A percentile compares a stretch with the other conserved stretches of the same genome.
These are phyloP conservation scores for Exophiala aquamarina DNA, from an alignment of 2,329 filamentous ascomycete genomes.

Conservation along the genomic window DNA sequence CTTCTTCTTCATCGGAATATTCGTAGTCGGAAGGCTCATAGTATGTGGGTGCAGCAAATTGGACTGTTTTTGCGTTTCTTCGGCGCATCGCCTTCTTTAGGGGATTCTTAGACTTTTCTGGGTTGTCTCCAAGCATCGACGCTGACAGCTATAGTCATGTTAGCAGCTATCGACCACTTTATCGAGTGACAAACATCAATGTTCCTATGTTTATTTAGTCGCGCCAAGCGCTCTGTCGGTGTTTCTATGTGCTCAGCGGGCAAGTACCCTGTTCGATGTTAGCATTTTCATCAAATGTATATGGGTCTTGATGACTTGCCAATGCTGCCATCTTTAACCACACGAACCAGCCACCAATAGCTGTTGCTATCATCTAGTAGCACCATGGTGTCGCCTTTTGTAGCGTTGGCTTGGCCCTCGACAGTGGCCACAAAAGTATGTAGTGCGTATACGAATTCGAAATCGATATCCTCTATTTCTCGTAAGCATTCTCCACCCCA, in stretches of 20 bases:
- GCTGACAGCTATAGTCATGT: constrained; percentile 57
- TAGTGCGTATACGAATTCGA: constrained; percentile 97
- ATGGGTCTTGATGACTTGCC: constrained; percentile 45
- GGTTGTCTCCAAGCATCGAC: constrained; percentile 69
- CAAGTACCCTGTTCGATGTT: constrained; percentile 69
- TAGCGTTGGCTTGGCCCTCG: constrained; percentile 96
- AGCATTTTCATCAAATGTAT: constrained; percentile 20
- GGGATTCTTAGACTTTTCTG: constrained; percentile 78
- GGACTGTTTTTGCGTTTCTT: constrained; percentile 80
- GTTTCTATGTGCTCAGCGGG: constrained; percentile 98
- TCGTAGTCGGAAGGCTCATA: constrained; percentile 86
- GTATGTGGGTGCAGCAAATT: constrained; percentile 81
- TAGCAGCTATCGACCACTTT: constrained; percentile 16
- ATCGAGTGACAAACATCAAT: constrained; percentile 71
- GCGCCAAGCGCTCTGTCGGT: constrained; percentile 87
- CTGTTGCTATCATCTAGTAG: constrained; percentile 97
- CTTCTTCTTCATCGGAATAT: constrained; percentile 78
- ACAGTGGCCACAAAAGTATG: constrained; percentile 98
- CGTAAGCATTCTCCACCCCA: constrained; percentile 85
- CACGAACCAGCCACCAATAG: constrained; percentile 98
- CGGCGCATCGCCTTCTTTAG: constrained; percentile 81
- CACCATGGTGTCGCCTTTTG: constrained; percentile 98
- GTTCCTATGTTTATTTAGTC: constrained; percentile 96
- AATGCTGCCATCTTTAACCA: constrained; percentile 97
- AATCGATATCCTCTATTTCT: constrained; percentile 96